phyloP scores from a whole-genome alignment of 1,139 yeast species.

The Pichia sp. region DNA sequence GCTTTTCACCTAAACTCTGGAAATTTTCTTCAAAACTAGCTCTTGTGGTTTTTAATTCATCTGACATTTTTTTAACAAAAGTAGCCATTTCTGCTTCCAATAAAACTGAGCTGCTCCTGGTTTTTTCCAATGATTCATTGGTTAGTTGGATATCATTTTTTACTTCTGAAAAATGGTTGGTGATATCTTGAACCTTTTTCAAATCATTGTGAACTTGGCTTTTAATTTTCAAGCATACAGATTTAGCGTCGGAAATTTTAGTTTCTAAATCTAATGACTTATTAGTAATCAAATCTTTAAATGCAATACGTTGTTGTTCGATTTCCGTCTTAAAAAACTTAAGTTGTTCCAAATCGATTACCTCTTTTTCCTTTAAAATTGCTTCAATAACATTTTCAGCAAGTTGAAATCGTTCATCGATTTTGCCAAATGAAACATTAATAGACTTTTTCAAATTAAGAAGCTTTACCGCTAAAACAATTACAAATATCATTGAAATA shows the following conservation, averaged over 20 bases:
- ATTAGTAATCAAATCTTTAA: conserved; percentile 8
- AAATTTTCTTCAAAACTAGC: conserved; percentile 17
- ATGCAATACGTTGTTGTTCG: conserved; percentile 9
- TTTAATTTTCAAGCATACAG: conserved; percentile 4
- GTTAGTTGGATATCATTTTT: not conserved
- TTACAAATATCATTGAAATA: not conserved
- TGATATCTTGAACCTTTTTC: conserved; percentile 5
- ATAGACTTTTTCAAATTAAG: not conserved
- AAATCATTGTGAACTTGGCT: conserved; percentile 10
- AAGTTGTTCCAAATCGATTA: conserved; percentile 8
- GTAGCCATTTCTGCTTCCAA: conserved; percentile 1
- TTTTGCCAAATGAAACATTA: not conserved
- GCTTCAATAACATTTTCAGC: conserved; percentile 13
- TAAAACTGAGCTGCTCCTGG: not conserved
- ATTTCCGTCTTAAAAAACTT: conserved; percentile 7
- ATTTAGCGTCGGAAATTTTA: conserved; percentile 5
- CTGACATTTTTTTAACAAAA: conserved; percentile 1
- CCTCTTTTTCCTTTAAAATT: conserved; percentile 9
- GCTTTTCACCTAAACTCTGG: conserved; percentile 10
- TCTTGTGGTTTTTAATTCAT: conserved; percentile 17
- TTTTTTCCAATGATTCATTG: not conserved
- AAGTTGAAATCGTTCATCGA: conserved; percentile 1
- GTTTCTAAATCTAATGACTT: conserved; percentile 12
- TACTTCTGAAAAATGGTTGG: not conserved
- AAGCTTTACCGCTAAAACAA: not conserved